Evolutionary conservation across 208 protist species (phyloP).

Genomic region (Leishmania mexicana): DNA sequence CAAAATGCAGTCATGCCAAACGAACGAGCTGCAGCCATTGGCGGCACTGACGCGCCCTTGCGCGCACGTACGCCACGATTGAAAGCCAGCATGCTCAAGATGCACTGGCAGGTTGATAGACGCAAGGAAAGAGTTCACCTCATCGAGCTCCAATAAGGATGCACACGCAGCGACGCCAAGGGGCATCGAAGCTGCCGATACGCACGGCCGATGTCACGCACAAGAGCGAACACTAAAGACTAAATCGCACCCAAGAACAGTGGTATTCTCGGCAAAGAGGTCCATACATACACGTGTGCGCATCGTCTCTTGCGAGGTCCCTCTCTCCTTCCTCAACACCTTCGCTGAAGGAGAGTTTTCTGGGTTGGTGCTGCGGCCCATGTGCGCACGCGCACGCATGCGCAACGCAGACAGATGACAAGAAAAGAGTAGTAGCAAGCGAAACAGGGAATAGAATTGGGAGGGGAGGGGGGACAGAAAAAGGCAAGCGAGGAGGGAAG

Average conservation of each 20-base stretch:
- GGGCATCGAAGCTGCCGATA: background rate
- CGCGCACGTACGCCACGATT: background rate
- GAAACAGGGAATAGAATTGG: no score
- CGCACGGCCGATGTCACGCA: background rate
- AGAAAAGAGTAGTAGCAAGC: background rate
- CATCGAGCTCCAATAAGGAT: background rate
- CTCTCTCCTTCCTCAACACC: background rate
- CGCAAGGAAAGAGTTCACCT: conserved; percentile 3
- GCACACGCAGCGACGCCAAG: background rate
- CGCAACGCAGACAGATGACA: background rate
- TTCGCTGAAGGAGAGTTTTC: background rate
- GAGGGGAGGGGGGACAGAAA: no score
- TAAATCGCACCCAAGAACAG: background rate
- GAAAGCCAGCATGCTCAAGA: background rate
- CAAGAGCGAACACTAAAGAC: background rate
- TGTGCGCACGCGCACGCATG: background rate
- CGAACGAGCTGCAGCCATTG: background rate
- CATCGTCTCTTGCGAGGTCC: background rate
- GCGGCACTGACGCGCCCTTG: background rate
- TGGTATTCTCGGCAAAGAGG: background rate
- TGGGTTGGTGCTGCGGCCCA: background rate
- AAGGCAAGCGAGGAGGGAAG: background rate
- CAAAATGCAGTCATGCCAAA: background rate
- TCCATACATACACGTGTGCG: background rate
- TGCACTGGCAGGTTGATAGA: conserved; percentile 53